Base-by-base conservation (phyloP, 768 basidiomycete genomes). In the Suillus brevipes region DNA sequence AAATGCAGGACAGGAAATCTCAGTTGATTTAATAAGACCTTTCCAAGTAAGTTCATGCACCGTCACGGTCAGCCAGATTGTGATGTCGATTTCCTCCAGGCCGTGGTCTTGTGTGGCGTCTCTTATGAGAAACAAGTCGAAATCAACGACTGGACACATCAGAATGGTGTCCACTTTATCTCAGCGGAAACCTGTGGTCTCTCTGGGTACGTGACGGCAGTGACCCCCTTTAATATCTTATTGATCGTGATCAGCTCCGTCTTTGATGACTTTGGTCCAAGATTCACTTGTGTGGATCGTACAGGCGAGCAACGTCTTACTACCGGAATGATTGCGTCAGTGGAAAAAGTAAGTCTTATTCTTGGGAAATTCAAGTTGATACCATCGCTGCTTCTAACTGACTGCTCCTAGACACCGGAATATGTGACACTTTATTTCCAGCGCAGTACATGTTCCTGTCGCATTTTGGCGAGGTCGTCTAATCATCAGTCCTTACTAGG, bases 251-350 rank as follows among this genome's bases (percentile, higher is more conserved):
- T 43, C 72, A 97, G 96, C 16, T 90, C 92, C 65, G 89, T 90
- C 16, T 99, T 99, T 84, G 97, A 93, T 75, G 97, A 99, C 78
- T 99, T 99, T 70, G 97, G 97, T 7, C 78, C 89, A 31, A 94
- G 93, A 76, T 99, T 99, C 74, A 90, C 94, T 18, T 96, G 95
- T 69, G 92, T 97, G 31, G 97, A 99, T 74, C 89, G 95, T n/a
- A 96, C 93, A n/a, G 97, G 97, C 20, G 97, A 99, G 78, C 90
- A 94, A 68, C 91, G 95, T 4, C 81, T 98, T 64, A 84, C n/a
- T n/a, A n/a, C 87, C 2, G 97, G 97, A 23, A 98, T 99, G 95
- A 91, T 98, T 63, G 96, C 95, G 12, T 91, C 93, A 61, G 87
- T 99, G n/a, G 89, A 87, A 62, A 91, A 93, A 82, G 95, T 92